Percentiles rank a stretch among this genome's conserved stretches.
Conservation (phyloP, 164 flowering plant species). For the Pachysandra terminalis region DNA sequence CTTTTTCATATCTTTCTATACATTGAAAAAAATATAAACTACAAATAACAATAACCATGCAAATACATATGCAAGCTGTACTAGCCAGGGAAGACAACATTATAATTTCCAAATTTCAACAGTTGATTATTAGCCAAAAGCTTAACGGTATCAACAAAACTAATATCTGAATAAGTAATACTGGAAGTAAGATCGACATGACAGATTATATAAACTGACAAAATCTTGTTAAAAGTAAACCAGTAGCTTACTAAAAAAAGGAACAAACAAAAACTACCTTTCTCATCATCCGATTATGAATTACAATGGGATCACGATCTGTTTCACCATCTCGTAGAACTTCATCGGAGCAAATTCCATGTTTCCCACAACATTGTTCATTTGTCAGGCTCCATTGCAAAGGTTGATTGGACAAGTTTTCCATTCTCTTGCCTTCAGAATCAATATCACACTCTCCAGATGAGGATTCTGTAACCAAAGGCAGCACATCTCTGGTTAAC, state of each 20-base stretch:
- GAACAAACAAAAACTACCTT: slow-evolving; percentile 46
- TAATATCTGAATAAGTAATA: too few species aligned
- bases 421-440: slow-evolving; percentile 18
- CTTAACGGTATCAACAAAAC: too few species aligned
- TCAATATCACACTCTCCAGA: slow-evolving; percentile 28
- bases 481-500: slow-evolving; percentile 7
- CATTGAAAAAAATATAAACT: too few species aligned
- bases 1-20: too few species aligned
- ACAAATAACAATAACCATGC: too few species aligned
- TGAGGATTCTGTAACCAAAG: slow-evolving; percentile 35
- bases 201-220: too few species aligned
- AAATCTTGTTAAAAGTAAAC: too few species aligned
- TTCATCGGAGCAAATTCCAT: slow-evolving; percentile 91
- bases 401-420: slow-evolving; percentile 21
- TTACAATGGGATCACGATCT: slow-evolving; percentile 35
- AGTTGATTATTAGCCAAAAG: too few species aligned
- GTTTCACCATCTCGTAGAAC: slow-evolving; percentile 66
- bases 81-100: too few species aligned
- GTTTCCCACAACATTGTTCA: slow-evolving; percentile 56
- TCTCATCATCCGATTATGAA: slow-evolving; percentile 35
- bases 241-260: neutral
- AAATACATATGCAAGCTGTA: too few species aligned
- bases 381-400: slow-evolving; percentile 11
- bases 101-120: too few species aligned
- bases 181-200: too few species aligned